Base-by-base conservation (phyloP, 148 eudicot genomes). In the Rhododendron mucronatum region DNA sequence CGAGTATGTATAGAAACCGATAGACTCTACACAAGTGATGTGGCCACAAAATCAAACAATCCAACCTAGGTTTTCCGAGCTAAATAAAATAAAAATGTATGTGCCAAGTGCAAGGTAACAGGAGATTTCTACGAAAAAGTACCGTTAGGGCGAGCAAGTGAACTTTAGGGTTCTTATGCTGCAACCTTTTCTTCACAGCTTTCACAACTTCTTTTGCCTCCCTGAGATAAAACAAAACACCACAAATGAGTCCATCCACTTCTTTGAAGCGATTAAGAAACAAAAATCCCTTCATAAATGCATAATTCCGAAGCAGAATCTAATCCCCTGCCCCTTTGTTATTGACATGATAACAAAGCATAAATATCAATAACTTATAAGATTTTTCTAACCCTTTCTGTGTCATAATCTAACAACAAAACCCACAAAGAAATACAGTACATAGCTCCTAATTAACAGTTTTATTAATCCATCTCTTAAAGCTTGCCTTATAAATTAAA, bases 71-170 rank as follows among this genome's bases (percentile, higher is more conserved):
- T 53, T 12, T 55, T 33, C 45, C 14, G 13, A 9, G 71, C 30
- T 65, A 65, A 23, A 23, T 7, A 63, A 63, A 63, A 13, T 23
- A 59, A 59, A 55, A 59, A 23, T n/a, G 67, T n/a, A 61, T 2
- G 69, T 65, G 4, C 28, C 71, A 83, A 63, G 71, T 33, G 71
- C 37, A 61, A 82, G 9, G 15, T 7, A 61, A 86, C 8, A 30
- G 47, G 35, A 80, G 67, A 67, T 37, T 37, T 55, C 20, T 67
- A 75, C 47, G 53, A 47, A 41, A 63, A 28, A 23, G 37, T 97
- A 97, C 99, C 95, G 99, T 97, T 85, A 97, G 89, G 82, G 98
- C 89, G 83, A 97, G 99, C 76, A 97, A 75, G 69, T 97, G 98
- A 90, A 97, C 96, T 90, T 89, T 94, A 82, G 98, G 93, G 86